Evolutionary conservation across 805 yeast species (phyloP).

Genomic region (Ogataea pignaliae): DNA sequence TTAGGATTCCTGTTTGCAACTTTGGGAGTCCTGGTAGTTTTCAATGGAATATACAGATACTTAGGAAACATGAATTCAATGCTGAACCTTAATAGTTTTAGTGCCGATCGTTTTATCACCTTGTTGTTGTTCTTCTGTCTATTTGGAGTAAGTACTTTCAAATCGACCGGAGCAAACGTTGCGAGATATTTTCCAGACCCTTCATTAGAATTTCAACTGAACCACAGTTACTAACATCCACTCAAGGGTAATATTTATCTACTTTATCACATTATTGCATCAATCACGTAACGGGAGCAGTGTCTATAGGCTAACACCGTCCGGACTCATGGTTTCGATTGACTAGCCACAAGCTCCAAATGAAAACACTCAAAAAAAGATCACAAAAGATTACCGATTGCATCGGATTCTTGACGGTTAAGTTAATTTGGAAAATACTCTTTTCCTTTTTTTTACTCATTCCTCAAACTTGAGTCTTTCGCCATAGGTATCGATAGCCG

Average conservation of each 20-base stretch:
- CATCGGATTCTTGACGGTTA: no score
- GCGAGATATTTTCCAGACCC: not conserved
- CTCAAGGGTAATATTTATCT: slow-evolving; percentile 4
- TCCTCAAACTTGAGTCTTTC: no score
- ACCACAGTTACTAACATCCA: not conserved
- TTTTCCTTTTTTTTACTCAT: no score
- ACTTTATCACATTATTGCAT: slow-evolving; percentile 1
- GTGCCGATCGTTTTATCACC: slow-evolving; percentile 13
- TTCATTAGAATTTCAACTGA: not conserved
- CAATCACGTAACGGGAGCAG: not conserved
- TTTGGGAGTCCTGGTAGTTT: slow-evolving; percentile 5
- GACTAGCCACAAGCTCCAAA: no score
- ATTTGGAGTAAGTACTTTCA: slow-evolving; percentile 9
- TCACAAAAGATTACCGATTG: no score
- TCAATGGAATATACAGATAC: slow-evolving; percentile 13
- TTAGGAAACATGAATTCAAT: slow-evolving; percentile 16
- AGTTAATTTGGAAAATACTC: no score
- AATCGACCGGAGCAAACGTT: no score
- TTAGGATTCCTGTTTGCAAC: slow-evolving; percentile 10
- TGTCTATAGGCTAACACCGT: no score
- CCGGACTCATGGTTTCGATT: no score
- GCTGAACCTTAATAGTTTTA: slow-evolving; percentile 10
- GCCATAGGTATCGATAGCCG: no score
- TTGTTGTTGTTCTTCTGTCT: slow-evolving; percentile 5
- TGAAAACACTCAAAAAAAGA: no score